A percentile compares a stretch with the other conserved stretches of the same genome.
These are phyloP conservation scores for Aspergillus persii DNA, from an alignment of 2,329 filamentous ascomycete genomes.

Conservation along the genomic window DNA sequence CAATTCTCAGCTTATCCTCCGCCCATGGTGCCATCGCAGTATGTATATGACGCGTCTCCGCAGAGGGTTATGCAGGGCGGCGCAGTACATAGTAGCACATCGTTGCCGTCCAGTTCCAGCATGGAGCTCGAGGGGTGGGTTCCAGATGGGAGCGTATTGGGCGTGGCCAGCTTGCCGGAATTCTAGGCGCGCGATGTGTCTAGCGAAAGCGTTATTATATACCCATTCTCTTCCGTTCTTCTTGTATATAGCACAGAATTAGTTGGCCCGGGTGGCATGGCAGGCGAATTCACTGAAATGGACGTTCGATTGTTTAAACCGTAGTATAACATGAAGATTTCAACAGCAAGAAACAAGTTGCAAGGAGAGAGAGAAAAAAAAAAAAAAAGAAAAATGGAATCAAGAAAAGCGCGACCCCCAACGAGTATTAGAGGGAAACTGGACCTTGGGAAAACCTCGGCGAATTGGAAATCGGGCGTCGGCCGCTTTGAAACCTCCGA, in stretches of 20 bases:
- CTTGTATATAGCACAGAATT: neutral
- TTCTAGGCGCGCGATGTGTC: conserved; percentile 14
- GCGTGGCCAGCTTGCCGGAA: conserved; percentile 27
- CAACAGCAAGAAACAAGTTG: too few species aligned
- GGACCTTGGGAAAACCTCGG: neutral
- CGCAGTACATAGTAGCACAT: conserved; percentile 9
- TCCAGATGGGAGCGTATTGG: conserved; percentile 29
- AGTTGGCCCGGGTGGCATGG: neutral
- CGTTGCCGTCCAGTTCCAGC: conserved; percentile 17
- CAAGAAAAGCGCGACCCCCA: neutral
- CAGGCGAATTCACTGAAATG: neutral
- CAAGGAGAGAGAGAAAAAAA: neutral
- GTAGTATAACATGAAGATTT: too few species aligned
- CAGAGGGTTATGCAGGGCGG: conserved; percentile 13
- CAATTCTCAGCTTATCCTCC: conserved; percentile 19
- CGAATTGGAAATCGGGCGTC: neutral
- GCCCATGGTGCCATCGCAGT: conserved; percentile 21
- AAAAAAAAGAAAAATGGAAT: neutral
- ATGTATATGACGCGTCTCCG: conserved; percentile 22
- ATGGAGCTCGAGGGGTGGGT: conserved; percentile 34
- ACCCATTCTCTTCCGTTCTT: neutral
- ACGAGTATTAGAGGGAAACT: neutral
- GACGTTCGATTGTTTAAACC: too few species aligned
- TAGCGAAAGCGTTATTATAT: neutral
- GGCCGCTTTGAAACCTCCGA: neutral